Evolutionary conservation across 2,329 filamentous ascomycete genomes (phyloP).

Genomic region (Ceratocystis alfenasii): DNA sequence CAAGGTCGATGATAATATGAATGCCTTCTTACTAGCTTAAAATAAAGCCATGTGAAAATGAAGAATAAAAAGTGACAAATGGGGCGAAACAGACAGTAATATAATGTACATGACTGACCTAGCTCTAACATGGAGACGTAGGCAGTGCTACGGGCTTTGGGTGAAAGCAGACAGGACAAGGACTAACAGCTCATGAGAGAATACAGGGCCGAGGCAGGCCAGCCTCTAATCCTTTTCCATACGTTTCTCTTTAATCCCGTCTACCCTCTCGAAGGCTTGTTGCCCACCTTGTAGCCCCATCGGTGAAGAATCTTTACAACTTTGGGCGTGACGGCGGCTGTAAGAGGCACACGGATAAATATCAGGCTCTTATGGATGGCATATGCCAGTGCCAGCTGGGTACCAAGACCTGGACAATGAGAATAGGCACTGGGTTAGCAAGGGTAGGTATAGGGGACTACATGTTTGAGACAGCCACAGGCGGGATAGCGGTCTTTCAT

Average conservation of each 20-base stretch:
- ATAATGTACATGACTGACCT: slow-evolving; percentile 21
- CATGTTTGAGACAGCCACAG: no score
- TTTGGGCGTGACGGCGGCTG: slow-evolving; percentile 81
- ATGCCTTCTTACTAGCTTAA: neutral
- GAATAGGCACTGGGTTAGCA: neutral
- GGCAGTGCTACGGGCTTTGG: neutral
- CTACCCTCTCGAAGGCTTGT: slow-evolving; percentile 36
- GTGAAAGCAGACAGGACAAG: neutral
- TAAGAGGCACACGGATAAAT: slow-evolving; percentile 85
- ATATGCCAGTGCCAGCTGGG: slow-evolving; percentile 84
- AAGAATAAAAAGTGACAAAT: neutral
- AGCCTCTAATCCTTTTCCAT: neutral
- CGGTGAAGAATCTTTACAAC: slow-evolving; percentile 77
- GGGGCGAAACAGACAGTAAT: neutral
- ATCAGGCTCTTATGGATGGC: slow-evolving; percentile 98
- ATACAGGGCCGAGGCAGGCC: neutral
- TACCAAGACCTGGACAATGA: slow-evolving; percentile 45
- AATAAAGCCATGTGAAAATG: neutral
- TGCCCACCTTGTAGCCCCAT: slow-evolving; percentile 94
- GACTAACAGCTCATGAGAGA: neutral
- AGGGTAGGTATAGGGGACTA: neutral
- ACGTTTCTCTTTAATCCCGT: neutral
- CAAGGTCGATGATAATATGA: neutral
- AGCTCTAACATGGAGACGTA: neutral
- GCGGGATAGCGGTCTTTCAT: neutral